phyloP scores from a whole-genome alignment of 2,329 filamentous ascomycete genomes.

The Monosporascus sp. region DNA sequence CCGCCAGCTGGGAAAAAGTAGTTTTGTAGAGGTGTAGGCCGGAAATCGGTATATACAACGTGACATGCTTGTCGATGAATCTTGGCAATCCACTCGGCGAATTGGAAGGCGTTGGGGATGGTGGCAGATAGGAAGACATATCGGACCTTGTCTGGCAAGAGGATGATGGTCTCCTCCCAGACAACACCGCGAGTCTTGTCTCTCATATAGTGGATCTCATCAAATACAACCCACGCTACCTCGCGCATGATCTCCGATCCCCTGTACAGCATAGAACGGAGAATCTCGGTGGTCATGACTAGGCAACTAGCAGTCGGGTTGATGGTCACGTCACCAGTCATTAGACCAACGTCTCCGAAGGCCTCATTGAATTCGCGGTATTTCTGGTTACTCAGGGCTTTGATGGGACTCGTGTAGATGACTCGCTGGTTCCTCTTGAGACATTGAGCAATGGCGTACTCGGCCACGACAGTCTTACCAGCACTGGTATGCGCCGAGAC shows the following conservation, averaged over 20 bases:
- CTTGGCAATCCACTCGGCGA: slow-evolving; percentile 98
- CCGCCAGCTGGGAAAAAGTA: slow-evolving; percentile 95
- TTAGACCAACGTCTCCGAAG: slow-evolving; percentile 93
- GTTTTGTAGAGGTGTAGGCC: slow-evolving; percentile 91
- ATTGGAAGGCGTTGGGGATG: slow-evolving; percentile 98
- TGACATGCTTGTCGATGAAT: slow-evolving; percentile 97
- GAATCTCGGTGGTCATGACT: slow-evolving; percentile 99
- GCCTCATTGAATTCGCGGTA: slow-evolving; percentile 94
- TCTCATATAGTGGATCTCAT: slow-evolving; percentile 97
- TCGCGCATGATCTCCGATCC: slow-evolving; percentile 99
- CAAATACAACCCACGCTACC: slow-evolving; percentile 96
- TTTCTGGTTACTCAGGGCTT: slow-evolving; percentile 97
- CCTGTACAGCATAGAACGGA: slow-evolving; percentile 95
- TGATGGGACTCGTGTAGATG: slow-evolving; percentile 99
- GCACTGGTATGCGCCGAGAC: slow-evolving; percentile 97
- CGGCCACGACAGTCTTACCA: slow-evolving; percentile 95
- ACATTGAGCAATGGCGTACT: slow-evolving; percentile 97
- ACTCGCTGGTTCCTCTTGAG: slow-evolving; percentile 96
- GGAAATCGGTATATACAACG: slow-evolving; percentile 98
- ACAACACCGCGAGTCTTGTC: slow-evolving; percentile 93
- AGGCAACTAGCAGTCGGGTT: slow-evolving; percentile 97
- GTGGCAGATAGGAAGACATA: slow-evolving; percentile 98
- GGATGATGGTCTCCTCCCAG: slow-evolving; percentile 98
- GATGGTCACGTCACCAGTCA: slow-evolving; percentile 99
- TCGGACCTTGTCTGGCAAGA: slow-evolving; percentile 95